Conservation (phyloP, 192 early-diverging fungal genomes). For the Podila minutissima region DNA sequence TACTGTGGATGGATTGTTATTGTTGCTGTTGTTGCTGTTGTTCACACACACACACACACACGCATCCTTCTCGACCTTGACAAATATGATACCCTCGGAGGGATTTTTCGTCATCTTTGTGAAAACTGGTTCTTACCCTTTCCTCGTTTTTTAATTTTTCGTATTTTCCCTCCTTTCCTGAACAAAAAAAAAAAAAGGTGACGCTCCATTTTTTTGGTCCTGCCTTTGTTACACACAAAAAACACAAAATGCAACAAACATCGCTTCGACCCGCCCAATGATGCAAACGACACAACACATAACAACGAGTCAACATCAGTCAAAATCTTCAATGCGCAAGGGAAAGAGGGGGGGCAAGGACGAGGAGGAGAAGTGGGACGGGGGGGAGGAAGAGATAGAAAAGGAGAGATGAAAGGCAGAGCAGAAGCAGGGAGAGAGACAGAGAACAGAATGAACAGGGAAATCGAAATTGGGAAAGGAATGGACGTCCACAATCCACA, state of each 20-base stretch:
- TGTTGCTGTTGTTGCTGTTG: too few relatives aligned
- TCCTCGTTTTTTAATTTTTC: too few relatives aligned
- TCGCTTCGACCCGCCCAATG: not conserved
- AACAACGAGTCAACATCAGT: not conserved
- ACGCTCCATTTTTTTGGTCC: not conserved
- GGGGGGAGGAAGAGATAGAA: not conserved
- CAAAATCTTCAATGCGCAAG: not conserved
- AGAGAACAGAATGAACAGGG: not conserved
- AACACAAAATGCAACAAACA: not conserved
- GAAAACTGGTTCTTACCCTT: not conserved
- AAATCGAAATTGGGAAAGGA: not conserved
- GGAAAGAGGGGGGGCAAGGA: not conserved
- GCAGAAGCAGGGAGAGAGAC: constrained; percentile 2
- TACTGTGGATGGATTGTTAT: too few relatives aligned
- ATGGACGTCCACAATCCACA: not conserved
- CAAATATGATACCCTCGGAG: too few relatives aligned
- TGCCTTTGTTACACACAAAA: constrained; percentile 1
- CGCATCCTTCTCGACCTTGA: too few relatives aligned
- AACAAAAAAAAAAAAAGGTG: not conserved
- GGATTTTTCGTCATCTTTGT: not conserved
- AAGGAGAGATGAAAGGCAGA: not conserved
- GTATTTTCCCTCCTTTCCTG: too few relatives aligned
- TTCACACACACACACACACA: too few relatives aligned
- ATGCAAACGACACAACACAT: not conserved
- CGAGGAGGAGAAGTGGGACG: too few relatives aligned